These are phyloP conservation scores for Phaeosphaeriaceae sp. DNA, from an alignment of 2,329 filamentous ascomycete genomes.

Conservation along the genomic window DNA sequence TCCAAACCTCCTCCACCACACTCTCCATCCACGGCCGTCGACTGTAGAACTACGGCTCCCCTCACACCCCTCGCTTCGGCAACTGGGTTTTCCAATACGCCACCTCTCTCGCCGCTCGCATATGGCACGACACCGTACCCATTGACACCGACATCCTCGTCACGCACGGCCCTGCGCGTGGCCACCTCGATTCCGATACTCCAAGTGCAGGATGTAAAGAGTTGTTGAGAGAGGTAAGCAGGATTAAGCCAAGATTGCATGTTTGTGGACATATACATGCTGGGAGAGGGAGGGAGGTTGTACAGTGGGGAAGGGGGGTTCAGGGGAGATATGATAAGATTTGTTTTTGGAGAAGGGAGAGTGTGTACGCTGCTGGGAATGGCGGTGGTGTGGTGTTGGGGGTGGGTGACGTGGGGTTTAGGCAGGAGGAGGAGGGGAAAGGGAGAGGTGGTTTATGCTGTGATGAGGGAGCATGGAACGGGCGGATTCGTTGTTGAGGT, in stretches of 20 bases:
- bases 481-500: conserved; percentile 3
- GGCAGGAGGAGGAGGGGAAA: conserved; percentile 2
- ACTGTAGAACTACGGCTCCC: conserved; percentile 76
- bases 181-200: conserved; percentile 63
- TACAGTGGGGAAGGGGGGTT: neutral
- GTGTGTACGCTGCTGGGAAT: conserved; percentile 12
- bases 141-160: conserved; percentile 75
- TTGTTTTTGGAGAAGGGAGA: neutral
- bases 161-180: conserved; percentile 78
- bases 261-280: conserved; percentile 86
- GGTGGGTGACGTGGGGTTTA: conserved; percentile 9
- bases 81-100: conserved; percentile 81
- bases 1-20: conserved; percentile 69
- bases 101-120: conserved; percentile 49
- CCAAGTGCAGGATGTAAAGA: conserved; percentile 67
- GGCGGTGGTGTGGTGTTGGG: conserved; percentile 4
- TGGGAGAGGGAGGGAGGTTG: conserved; percentile 62
- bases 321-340: neutral
- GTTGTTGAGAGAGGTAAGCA: conserved; percentile 74
- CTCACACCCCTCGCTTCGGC: conserved; percentile 76
- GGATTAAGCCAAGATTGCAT: conserved; percentile 71
- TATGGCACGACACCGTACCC: conserved; percentile 73
- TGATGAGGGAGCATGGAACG: neutral
- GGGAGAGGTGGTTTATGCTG: neutral
- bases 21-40: conserved; percentile 55